A percentile compares a stretch with the other conserved stretches of the same genome.
phyloP scores from a whole-genome alignment of 2,329 filamentous ascomycete species.

The Curvularia eragrostidis region DNA sequence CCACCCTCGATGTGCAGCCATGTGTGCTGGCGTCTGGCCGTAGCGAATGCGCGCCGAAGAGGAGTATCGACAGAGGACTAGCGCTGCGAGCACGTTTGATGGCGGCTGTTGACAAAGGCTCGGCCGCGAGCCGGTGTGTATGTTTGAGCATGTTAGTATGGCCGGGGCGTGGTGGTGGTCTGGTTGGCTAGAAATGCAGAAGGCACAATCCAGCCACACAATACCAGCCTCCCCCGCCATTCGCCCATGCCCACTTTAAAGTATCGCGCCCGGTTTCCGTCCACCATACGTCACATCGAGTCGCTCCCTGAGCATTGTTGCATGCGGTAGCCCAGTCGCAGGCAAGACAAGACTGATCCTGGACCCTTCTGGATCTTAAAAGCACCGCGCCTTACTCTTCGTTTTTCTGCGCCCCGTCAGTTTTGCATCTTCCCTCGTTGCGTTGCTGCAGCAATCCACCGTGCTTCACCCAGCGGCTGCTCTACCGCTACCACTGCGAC shows the following conservation, averaged over 20 bases:
- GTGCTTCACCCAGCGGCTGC: constrained; percentile 18
- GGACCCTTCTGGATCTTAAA: constrained; percentile 23
- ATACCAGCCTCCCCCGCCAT: constrained; percentile 35
- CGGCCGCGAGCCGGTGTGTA: neutral
- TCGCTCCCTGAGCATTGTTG: constrained; percentile 11
- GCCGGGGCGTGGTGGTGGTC: constrained; percentile 4
- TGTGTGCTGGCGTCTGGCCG: constrained; percentile 7
- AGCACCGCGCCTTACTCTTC: constrained; percentile 18
- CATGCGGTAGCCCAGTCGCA: constrained; percentile 21
- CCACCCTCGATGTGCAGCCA: constrained; percentile 2
- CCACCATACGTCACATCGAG: constrained; percentile 33
- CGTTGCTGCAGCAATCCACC: constrained; percentile 15
- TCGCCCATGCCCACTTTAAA: constrained; percentile 15
- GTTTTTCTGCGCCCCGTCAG: constrained; percentile 19
- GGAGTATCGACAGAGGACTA: neutral
- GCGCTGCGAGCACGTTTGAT: constrained; percentile 10
- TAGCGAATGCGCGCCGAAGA: neutral
- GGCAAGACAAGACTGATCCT: constrained; percentile 21
- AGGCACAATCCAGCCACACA: constrained; percentile 31
- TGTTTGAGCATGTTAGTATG: neutral
- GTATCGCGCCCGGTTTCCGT: constrained; percentile 23
- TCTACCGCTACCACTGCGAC: constrained; percentile 13
- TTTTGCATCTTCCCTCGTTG: constrained; percentile 18
- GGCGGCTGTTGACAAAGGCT: neutral
- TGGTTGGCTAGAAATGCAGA: constrained; percentile 22